These are phyloP conservation scores for Ampelocalamus luodianensis DNA, from an alignment of 176 grass and related monocot genomes.

Conservation along the genomic window DNA sequence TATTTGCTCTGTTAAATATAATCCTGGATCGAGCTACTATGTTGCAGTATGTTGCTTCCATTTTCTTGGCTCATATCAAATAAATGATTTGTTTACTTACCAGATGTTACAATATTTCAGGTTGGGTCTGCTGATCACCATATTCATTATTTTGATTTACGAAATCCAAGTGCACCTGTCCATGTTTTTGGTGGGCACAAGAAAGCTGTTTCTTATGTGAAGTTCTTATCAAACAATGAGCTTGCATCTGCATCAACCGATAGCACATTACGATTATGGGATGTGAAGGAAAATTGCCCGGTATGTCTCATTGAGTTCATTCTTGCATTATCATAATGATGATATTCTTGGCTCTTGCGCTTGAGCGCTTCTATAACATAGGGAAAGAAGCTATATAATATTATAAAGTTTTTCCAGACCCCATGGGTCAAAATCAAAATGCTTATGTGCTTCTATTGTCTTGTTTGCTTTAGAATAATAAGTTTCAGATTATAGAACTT, in stretches of 20 bases:
- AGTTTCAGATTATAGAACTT: neutral
- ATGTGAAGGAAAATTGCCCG: slow-evolving; percentile 91
- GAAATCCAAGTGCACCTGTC: slow-evolving; percentile 75
- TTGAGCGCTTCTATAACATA: neutral
- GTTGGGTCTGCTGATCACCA: slow-evolving; percentile 95
- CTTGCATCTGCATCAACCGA: slow-evolving; percentile 97
- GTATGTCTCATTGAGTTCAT: slow-evolving; percentile 58
- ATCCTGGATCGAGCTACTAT: slow-evolving; percentile 83
- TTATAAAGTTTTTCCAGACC: neutral
- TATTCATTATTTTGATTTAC: slow-evolving; percentile 99
- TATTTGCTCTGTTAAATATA: slow-evolving; percentile 99
- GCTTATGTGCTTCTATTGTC: neutral
- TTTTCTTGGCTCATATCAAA: slow-evolving; percentile 41
- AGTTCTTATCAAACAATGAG: slow-evolving; percentile 91
- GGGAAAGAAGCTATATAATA: neutral
- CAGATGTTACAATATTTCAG: slow-evolving; percentile 58
- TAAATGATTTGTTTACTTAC: slow-evolving; percentile 37
- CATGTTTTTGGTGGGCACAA: slow-evolving; percentile 88
- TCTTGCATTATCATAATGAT: slow-evolving; percentile 15
- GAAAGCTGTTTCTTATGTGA: slow-evolving; percentile 99
- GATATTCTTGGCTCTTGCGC: neutral
- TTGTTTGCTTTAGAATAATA: slow-evolving; percentile 11
- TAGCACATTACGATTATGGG: slow-evolving; percentile 95
- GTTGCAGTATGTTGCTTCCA: slow-evolving; percentile 76
- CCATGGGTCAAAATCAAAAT: neutral